A percentile compares a stretch with the other conserved stretches of the same genome.
These are phyloP conservation scores for Mentha longifolia DNA, from an alignment of 257 asterid genomes.

Conservation along the genomic window DNA sequence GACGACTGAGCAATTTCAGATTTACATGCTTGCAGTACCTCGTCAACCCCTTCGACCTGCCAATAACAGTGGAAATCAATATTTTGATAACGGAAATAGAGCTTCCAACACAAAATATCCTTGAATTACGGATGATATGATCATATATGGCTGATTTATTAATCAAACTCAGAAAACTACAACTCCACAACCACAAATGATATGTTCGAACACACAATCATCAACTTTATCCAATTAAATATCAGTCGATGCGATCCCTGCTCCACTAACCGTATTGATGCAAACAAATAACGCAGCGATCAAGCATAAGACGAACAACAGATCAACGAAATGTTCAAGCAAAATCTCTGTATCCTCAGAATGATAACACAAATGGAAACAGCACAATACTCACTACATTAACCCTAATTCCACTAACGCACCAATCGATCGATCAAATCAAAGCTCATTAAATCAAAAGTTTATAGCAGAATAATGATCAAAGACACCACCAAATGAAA, in stretches of 20 bases:
- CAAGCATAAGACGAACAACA: background rate
- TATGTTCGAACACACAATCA: background rate
- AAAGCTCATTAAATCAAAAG: background rate
- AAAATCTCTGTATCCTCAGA: background rate
- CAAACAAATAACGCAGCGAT: background rate
- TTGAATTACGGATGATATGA: background rate
- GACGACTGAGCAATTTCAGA: constrained; percentile 55
- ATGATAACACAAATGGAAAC: background rate
- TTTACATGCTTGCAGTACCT: constrained; percentile 42
- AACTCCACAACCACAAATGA: background rate
- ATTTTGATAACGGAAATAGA: background rate
- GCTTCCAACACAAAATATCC: background rate
- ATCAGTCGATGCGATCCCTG: background rate
- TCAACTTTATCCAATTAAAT: background rate
- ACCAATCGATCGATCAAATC: background rate
- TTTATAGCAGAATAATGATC: too few relatives aligned
- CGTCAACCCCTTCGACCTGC: constrained; percentile 88
- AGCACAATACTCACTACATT: background rate
- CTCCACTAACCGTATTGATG: background rate
- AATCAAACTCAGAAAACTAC: background rate
- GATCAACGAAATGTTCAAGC: background rate
- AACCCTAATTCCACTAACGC: background rate
- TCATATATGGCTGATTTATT: background rate
- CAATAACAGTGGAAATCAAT: constrained; percentile 8
- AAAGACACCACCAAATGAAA: background rate